Evolutionary conservation across 2,329 filamentous ascomycete species (phyloP).

Genomic region (Penicillium sp.): DNA sequence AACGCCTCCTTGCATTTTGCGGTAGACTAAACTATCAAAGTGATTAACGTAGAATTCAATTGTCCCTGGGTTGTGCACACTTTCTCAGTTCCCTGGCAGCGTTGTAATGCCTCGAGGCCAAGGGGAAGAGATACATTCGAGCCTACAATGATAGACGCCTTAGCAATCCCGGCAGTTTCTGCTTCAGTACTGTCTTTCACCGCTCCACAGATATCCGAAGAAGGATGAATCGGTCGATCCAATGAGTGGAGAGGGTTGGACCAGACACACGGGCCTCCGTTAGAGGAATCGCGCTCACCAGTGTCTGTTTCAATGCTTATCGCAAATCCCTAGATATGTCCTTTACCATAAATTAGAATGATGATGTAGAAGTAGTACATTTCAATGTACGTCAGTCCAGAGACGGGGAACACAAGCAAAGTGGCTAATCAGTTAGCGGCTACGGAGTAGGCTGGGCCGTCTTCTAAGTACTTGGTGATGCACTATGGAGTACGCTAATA

Average conservation of each 20-base stretch:
- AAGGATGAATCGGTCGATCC: background rate
- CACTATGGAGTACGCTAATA: background rate
- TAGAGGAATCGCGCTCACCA: background rate
- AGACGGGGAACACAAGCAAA: conserved; percentile 21
- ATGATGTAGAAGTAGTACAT: conserved; percentile 12
- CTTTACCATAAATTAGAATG: background rate
- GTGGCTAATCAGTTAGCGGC: conserved; percentile 7
- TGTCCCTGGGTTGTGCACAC: background rate
- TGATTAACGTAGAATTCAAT: background rate
- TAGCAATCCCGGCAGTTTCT: background rate
- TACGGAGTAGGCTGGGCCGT: background rate
- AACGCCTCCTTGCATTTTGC: conserved; percentile 2
- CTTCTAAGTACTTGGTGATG: background rate
- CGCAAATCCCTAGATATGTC: background rate
- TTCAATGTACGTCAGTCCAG: conserved; percentile 17
- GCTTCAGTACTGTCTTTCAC: background rate
- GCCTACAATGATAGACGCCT: background rate
- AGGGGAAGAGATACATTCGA: background rate
- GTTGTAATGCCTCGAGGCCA: background rate
- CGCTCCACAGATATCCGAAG: background rate
- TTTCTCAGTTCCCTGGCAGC: background rate
- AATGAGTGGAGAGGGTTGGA: background rate
- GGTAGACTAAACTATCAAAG: conserved; percentile 2
- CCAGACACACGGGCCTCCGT: background rate
- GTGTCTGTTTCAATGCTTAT: background rate